Base-by-base conservation (phyloP, 345 rosid species). In the Boechera divaricarpa region DNA sequence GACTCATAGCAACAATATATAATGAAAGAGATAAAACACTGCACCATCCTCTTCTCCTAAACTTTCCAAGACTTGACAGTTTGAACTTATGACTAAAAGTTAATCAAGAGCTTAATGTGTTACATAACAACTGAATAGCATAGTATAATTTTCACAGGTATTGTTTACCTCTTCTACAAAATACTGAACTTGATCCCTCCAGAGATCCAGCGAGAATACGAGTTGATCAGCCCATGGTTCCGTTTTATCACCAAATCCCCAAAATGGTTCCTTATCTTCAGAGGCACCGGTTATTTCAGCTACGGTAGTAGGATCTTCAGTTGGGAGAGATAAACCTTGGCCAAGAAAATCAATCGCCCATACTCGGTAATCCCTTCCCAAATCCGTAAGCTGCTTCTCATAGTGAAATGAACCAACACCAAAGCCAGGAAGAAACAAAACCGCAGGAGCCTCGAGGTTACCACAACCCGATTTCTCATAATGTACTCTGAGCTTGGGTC, bases 311-410 rank as follows among this genome's bases (percentile, higher is more conserved):
- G 98, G 99, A 77, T 95, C 83, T 80, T 90, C 94, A 74, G 74
- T 57, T 0, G 98, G 97, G 63, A 95, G 83, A 4, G 97, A 92
- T 84, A 82, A 77, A 67, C 99, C 98, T 79, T 92, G 99, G 5
- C 99, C 99, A 4, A 95, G 88, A 85, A 95, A 95, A 85, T 95
- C 99, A 48, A 90, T 82, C 5, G 99, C 96, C 95, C 94, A 95
- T n/a, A 90, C 99, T 83, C 98, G 76, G 70, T 80, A 88, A 65
- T 92, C 97, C 63, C 90, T 87, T 6, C 98, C 99, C 36, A 95
- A 84, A 85, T 90, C 98, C 77, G 79, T 86, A 57, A 95, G 83
- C 74, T 95, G 98, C 87, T 90, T 95, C 83, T 90, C 97, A 33
- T 88, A 92, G 79, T 95, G 99, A 79, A 95, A 94, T 7, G 97